A percentile compares a stretch with the other conserved stretches of the same genome.
Conservation (phyloP, 1,139 yeast genomes). For the Sugiyamaella pinicola region DNA sequence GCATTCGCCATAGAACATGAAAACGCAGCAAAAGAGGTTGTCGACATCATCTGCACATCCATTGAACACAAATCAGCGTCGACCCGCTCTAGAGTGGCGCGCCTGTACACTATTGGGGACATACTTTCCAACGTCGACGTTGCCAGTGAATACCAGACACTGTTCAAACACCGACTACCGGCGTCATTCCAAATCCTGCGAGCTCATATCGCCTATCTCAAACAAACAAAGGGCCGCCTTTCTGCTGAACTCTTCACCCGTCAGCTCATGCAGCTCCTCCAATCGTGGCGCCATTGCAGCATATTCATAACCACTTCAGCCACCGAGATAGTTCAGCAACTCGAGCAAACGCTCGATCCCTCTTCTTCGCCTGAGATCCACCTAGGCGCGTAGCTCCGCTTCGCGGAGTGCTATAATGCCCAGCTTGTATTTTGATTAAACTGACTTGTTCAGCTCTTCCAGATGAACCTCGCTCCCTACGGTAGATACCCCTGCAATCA, state of each 20-base stretch:
- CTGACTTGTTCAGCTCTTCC: no score
- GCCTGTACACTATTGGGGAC: constrained; percentile 38
- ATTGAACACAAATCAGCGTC: constrained; percentile 21
- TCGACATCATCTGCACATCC: constrained; percentile 31
- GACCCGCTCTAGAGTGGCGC: constrained; percentile 29
- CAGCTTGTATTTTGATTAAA: no score
- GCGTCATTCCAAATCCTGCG: constrained; percentile 15
- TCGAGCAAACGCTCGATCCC: neutral
- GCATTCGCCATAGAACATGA: constrained; percentile 39
- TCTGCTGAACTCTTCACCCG: constrained; percentile 25
- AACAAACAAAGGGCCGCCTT: constrained; percentile 20
- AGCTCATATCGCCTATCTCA: neutral
- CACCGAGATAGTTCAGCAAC: neutral
- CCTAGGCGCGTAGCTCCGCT: no score
- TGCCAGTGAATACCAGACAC: constrained; percentile 19
- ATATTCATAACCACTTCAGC: constrained; percentile 6
- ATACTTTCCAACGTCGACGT: constrained; percentile 33
- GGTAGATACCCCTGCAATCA: no score
- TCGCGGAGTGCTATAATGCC: no score
- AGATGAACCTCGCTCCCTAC: no score
- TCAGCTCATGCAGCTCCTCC: constrained; percentile 22
- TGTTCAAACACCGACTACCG: constrained; percentile 20
- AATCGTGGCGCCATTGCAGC: constrained; percentile 8
- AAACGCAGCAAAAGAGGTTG: constrained; percentile 33
- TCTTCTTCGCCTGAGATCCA: neutral